Evolutionary conservation across 2,329 filamentous ascomycete genomes (phyloP).

Genomic region (Knufia petricola): DNA sequence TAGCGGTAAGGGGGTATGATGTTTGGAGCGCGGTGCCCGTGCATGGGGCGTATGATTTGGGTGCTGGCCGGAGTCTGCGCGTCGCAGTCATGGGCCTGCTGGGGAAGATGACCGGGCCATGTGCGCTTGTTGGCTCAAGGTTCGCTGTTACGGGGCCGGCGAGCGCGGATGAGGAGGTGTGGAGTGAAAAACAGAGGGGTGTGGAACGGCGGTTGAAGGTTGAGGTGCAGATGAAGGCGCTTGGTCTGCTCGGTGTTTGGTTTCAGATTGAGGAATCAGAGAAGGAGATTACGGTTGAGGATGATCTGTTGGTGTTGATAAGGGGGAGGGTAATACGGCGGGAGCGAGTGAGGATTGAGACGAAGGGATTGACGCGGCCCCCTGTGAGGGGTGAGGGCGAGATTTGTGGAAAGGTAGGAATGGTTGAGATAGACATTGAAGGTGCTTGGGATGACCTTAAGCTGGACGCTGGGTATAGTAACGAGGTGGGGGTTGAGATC

Average conservation of each 20-base stretch:
- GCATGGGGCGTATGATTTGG: conserved; percentile 33
- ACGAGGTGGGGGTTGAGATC: conserved; percentile 64
- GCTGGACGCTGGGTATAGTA: conserved; percentile 64
- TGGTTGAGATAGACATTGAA: conserved; percentile 69
- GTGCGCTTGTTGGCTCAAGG: conserved; percentile 59
- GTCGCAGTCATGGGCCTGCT: conserved; percentile 68
- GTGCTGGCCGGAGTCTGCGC: conserved; percentile 22
- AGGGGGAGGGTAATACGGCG: conserved; percentile 60
- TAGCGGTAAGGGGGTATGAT: conserved; percentile 63
- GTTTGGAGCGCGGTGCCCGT: conserved; percentile 68
- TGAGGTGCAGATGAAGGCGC: conserved; percentile 63
- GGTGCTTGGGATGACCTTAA: conserved; percentile 68
- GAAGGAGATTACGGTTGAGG: conserved; percentile 46
- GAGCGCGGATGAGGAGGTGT: conserved; percentile 14
- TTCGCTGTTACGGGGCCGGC: conserved; percentile 42
- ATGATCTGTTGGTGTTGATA: conserved; percentile 60
- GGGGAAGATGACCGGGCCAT: conserved; percentile 81
- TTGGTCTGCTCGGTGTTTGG: conserved; percentile 65
- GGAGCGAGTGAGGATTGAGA: conserved; percentile 49
- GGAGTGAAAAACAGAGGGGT: neutral
- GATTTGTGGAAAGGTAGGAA: conserved; percentile 37
- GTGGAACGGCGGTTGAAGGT: conserved; percentile 44
- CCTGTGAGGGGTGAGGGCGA: conserved; percentile 17
- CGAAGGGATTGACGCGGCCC: conserved; percentile 13
- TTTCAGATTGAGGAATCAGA: conserved; percentile 43